Conservation (phyloP, 345 rosid species). For the Euphorbia peplus region DNA sequence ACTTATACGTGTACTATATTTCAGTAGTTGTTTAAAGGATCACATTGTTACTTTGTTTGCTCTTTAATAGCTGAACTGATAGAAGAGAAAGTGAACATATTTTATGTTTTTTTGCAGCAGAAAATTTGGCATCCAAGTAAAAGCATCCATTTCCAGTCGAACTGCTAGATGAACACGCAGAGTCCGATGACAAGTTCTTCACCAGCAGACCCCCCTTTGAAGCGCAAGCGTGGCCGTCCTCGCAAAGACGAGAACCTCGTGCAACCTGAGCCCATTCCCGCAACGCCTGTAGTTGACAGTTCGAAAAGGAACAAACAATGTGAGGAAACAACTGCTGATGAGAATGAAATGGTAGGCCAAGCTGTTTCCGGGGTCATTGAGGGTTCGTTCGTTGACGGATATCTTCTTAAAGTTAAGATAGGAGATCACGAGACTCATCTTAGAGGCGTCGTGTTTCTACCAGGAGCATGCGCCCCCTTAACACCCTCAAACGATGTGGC, state of each 20-base stretch:
- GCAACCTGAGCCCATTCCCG: conserved; percentile 29
- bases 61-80: conserved; percentile 1
- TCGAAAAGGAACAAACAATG: conserved; percentile 27
- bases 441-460: conserved; percentile 56
- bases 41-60: too few species aligned
- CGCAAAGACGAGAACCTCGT: conserved; percentile 37
- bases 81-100: neutral
- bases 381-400: conserved; percentile 64
- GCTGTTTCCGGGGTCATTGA: conserved; percentile 57
- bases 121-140: conserved; percentile 4
- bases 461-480: conserved; percentile 41
- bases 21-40: too few species aligned
- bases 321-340: conserved; percentile 17
- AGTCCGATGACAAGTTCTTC: conserved; percentile 26
- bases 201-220: conserved; percentile 36
- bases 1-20: too few species aligned
- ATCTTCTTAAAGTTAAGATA: conserved; percentile 55
- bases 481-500: conserved; percentile 65
- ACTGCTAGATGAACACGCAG: conserved; percentile 37
- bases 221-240: conserved; percentile 62
- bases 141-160: neutral
- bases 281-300: conserved; percentile 25
- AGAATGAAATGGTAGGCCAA: conserved; percentile 46
- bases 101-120: conserved; percentile 21
- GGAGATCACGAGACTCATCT: conserved; percentile 43